Evolutionary conservation across 2,329 filamentous ascomycete species (phyloP), one percentile per base, ranked within the genome.

Genomic region (Ophiocordyceps australis): DNA sequence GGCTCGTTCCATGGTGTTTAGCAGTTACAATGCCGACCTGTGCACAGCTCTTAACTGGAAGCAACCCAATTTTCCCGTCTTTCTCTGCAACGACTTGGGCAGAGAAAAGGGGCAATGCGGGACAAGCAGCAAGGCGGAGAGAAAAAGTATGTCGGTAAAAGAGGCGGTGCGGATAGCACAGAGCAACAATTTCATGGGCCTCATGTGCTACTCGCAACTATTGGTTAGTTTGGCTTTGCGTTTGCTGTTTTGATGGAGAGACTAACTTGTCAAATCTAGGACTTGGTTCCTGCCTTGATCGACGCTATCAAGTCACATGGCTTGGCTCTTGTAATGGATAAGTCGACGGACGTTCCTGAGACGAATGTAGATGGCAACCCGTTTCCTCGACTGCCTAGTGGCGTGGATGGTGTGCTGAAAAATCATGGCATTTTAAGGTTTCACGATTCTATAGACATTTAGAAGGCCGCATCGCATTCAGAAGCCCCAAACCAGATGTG

Each of bases 21-120:
- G 81, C 40, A 92, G 82, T 14, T 93, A 86, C 50, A 94, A 92
- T 45, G 63, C 80, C 9, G 77, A 75, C 35, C 68, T 95, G 13
- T 98, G 89, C 52, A 91, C 81, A 11, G 85, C 86, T 5, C 55
- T 98, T 39, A 98, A 98, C 52, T 98, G 89, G 89, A 98, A 98
- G 50, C 89, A 98, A 49, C 89, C 89, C 3, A 98, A 95, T 45
- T 98, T 93, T 47, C 89, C 89, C 1, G 81, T 95, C 0, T 79
- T 98, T 38, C 62, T 95, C 24, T 94, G 85, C 55, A 95, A 95
- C 47, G 83, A 94, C 31, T 67, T 95, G 15, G 82, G 82, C 14
- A 60, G 65, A 7, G 66, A 73, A 31, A 62, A 60, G 16, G 44
- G 49, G 9, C 39, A 52, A 31, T 56, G 63, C 37, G 79, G 72